Conservation (phyloP, 2,329 filamentous ascomycete species). For the Raffaelea deltoideospora region DNA sequence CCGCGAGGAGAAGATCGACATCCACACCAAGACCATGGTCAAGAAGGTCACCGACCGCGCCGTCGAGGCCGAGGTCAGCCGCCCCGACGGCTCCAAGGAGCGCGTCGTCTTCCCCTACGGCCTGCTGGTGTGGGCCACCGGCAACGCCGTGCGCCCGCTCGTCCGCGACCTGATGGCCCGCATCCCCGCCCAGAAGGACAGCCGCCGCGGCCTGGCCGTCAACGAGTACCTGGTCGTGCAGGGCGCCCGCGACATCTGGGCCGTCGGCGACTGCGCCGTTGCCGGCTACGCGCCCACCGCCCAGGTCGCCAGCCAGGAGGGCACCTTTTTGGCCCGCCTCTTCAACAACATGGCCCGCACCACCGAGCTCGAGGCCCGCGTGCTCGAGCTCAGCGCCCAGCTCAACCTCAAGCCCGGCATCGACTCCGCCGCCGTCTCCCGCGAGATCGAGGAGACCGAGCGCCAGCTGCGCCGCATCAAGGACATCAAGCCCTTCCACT, state of each 20-base stretch:
- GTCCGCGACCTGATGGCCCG: conserved; percentile 83
- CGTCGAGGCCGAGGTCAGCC: conserved; percentile 76
- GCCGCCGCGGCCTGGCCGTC: conserved; percentile 83
- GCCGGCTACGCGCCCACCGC: conserved; percentile 96
- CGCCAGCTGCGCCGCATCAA: conserved; percentile 78
- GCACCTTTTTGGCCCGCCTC: conserved; percentile 80
- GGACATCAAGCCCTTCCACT: conserved; percentile 94
- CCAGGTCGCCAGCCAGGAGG: conserved; percentile 92
- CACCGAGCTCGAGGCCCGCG: conserved; percentile 61
- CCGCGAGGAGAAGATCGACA: conserved; percentile 95
- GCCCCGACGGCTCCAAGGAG: conserved; percentile 73
- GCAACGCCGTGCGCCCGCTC: conserved; percentile 80
- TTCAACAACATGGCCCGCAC: conserved; percentile 99
- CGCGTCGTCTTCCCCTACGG: conserved; percentile 78
- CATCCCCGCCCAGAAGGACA: conserved; percentile 90
- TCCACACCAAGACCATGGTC: conserved; percentile 97
- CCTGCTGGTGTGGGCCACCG: conserved; percentile 94
- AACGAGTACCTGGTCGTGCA: conserved; percentile 99
- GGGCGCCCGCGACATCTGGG: conserved; percentile 94
- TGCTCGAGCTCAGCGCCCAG: conserved; percentile 50
- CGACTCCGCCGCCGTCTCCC: conserved; percentile 51
- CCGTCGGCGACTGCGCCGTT: conserved; percentile 90
- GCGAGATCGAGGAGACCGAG: conserved; percentile 74
- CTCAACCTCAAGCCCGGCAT: conserved; percentile 46
- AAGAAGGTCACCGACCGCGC: conserved; percentile 89